phyloP scores from a whole-genome alignment of 768 basidiomycete species.

The Serpula lacrymans region DNA sequence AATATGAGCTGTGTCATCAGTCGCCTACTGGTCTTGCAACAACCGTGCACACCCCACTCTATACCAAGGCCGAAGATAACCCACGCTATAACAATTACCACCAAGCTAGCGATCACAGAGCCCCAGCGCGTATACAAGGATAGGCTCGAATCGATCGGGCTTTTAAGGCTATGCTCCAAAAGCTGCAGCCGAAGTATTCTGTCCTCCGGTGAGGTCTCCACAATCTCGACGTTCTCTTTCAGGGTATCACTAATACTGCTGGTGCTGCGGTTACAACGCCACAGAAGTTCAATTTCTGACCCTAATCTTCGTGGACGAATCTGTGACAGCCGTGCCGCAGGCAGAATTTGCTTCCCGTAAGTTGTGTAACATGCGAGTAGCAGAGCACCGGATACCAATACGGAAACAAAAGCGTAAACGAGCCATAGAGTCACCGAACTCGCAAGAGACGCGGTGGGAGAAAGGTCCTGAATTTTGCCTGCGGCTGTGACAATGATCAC shows the following conservation, averaged over 20 bases:
- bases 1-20: constrained; percentile 10
- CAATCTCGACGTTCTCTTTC: constrained; percentile 23
- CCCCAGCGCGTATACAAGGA: constrained; percentile 15
- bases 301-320: constrained; percentile 27
- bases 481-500: constrained; percentile 42
- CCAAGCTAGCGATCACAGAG: constrained; percentile 17
- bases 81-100: constrained; percentile 36
- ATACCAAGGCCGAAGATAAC: constrained; percentile 41
- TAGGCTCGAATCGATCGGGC: not conserved
- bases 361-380: constrained; percentile 26
- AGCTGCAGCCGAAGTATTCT: no score
- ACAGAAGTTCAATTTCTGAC: constrained; percentile 28
- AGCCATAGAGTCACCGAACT: constrained; percentile 38
- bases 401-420: constrained; percentile 34
- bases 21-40: constrained; percentile 27
- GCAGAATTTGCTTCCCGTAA: constrained; percentile 22
- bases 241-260: no score
- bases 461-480: constrained; percentile 37
- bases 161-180: constrained; percentile 5
- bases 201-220: no score
- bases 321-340: constrained; percentile 37
- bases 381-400: constrained; percentile 31
- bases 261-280: no score
- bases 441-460: constrained; percentile 32
- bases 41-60: constrained; percentile 40